Percentiles rank a stretch among this genome's conserved stretches.
Evolutionary conservation across 2,329 filamentous ascomycete genomes (phyloP).

Genomic region (Neophaeococcomyces mojaviensis): DNA sequence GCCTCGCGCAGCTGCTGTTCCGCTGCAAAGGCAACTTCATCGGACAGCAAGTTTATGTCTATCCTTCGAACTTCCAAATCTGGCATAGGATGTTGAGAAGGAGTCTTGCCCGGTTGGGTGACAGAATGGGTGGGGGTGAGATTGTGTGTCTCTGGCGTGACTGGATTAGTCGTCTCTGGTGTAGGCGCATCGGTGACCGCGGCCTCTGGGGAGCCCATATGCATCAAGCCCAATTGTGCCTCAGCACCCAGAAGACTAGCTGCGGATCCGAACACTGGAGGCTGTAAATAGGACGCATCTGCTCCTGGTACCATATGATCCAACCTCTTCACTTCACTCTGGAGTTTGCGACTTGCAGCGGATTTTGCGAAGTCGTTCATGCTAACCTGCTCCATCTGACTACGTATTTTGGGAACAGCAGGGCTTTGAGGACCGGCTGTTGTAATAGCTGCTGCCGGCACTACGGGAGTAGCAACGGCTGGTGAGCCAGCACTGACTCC

Average conservation of each 20-base stretch:
- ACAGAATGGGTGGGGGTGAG: conserved; percentile 18
- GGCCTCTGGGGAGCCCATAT: conserved; percentile 39
- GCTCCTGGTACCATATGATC: conserved; percentile 15
- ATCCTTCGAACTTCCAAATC: conserved; percentile 30
- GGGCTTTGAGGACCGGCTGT: conserved; percentile 6
- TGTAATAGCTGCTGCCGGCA: conserved; percentile 15
- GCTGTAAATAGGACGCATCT: conserved; percentile 29
- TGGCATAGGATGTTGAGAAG: conserved; percentile 19
- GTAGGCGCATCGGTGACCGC: conserved; percentile 26
- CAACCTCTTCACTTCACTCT: too few relatives aligned
- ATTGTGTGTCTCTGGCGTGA: conserved; percentile 28
- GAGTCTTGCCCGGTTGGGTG: conserved; percentile 15
- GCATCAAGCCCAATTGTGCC: conserved; percentile 39
- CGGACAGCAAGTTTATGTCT: conserved; percentile 27
- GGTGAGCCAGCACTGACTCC: conserved; percentile 19
- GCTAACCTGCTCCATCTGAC: conserved; percentile 28
- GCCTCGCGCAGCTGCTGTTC: conserved; percentile 18
- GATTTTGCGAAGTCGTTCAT: conserved; percentile 32
- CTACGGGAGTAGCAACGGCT: conserved; percentile 1
- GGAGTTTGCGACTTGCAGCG: too few relatives aligned
- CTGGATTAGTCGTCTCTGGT: conserved; percentile 27
- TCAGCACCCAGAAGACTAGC: conserved; percentile 43
- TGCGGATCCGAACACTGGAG: conserved; percentile 30
- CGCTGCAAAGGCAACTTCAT: conserved; percentile 17
- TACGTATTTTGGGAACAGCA: conserved; percentile 21